phyloP scores from a whole-genome alignment of 441 rosid species.

The Melastoma candidum region DNA sequence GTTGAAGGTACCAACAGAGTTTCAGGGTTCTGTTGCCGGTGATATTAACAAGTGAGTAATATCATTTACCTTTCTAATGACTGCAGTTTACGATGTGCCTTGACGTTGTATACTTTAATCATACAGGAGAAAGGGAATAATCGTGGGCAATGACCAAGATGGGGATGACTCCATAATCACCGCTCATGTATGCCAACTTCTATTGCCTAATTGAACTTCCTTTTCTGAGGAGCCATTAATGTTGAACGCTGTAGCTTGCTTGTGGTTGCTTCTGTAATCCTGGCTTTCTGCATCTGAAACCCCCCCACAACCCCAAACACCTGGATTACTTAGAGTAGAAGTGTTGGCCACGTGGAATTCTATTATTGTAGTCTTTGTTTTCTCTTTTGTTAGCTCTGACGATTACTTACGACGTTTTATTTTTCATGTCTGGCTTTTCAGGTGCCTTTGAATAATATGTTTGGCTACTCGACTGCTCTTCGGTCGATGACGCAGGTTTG shows the following conservation, averaged over 20 bases:
- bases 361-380: too few species aligned
- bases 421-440: conserved; percentile 16
- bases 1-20: conserved; percentile 88
- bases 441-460: conserved; percentile 98
- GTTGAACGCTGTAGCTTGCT: too few species aligned
- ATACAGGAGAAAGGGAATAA: conserved; percentile 91
- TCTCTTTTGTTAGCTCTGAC: too few species aligned
- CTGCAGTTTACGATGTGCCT: background rate
- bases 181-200: conserved; percentile 39
- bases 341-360: too few species aligned
- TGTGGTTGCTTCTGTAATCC: too few species aligned
- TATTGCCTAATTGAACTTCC: too few species aligned
- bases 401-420: too few species aligned
- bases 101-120: background rate
- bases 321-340: too few species aligned
- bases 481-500: conserved; percentile 94
- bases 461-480: conserved; percentile 91
- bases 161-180: conserved; percentile 86
- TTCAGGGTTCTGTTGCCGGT: conserved; percentile 92
- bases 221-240: too few species aligned
- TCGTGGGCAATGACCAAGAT: conserved; percentile 96
- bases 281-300: too few species aligned
- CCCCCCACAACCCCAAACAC: too few species aligned
- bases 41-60: conserved; percentile 84
- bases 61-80: conserved; percentile 3